Percentiles rank a stretch among this genome's conserved stretches.
phyloP scores from a whole-genome alignment of 176 grass and related monocot genomes.

The Oryza coarctata region DNA sequence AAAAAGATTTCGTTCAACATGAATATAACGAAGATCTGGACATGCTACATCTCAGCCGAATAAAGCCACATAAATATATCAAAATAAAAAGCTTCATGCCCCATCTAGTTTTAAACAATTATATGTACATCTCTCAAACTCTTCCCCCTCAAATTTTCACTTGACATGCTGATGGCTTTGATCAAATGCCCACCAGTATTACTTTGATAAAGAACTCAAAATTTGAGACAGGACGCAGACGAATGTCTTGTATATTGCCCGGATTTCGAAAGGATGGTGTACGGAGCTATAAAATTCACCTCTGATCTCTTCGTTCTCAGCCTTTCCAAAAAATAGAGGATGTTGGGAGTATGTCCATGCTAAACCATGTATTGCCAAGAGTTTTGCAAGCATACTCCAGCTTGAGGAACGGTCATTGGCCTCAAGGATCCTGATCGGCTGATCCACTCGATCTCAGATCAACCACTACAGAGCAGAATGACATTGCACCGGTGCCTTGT shows the following conservation, averaged over 20 bases:
- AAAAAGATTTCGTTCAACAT: not conserved
- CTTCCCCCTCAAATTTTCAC: not conserved
- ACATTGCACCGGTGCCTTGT: not conserved
- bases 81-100: not conserved
- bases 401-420: not conserved
- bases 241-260: conserved; percentile 9
- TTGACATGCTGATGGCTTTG: not conserved
- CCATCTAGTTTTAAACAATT: not conserved
- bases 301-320: not conserved
- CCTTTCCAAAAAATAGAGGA: not conserved
- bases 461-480: not conserved
- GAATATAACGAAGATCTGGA: not conserved
- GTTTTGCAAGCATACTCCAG: not conserved
- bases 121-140: conserved; percentile 23
- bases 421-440: not conserved
- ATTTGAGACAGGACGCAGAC: not conserved
- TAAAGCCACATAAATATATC: not conserved
- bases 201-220: not conserved
- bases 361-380: not conserved
- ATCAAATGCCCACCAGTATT: not conserved
- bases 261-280: conserved; percentile 14
- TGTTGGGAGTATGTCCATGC: not conserved
- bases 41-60: not conserved
- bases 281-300: not conserved
- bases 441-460: not conserved